Percentiles rank a stretch among this genome's conserved stretches.
Evolutionary conservation across 345 rosid genomes (phyloP).

Genomic region (Stellera chamaejasme): DNA sequence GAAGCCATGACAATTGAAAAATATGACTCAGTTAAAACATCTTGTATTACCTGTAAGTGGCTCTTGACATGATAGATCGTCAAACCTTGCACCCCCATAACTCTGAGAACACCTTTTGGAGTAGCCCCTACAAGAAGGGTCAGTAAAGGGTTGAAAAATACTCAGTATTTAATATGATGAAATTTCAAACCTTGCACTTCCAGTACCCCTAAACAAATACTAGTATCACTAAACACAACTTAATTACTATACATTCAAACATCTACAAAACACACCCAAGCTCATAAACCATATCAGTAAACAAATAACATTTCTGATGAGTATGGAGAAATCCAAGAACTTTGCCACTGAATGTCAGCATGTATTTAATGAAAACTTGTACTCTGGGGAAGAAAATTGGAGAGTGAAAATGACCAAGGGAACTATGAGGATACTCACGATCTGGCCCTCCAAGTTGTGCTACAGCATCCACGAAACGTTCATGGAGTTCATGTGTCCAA

Average conservation of each 20-base stretch:
- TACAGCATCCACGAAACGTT: slow-evolving; percentile 98
- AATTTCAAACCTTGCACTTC: not conserved
- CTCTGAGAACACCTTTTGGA: slow-evolving; percentile 97
- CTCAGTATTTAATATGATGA: not conserved
- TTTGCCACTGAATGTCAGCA: no score
- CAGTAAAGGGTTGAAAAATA: not conserved
- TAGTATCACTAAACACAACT: no score
- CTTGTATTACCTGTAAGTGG: slow-evolving; percentile 71
- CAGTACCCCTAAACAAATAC: no score
- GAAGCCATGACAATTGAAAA: slow-evolving; percentile 4
- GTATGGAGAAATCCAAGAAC: no score
- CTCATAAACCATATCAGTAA: no score
- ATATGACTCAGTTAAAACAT: not conserved
- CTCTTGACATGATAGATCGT: slow-evolving; percentile 99
- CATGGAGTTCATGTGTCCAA: slow-evolving; percentile 99
- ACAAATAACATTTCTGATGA: no score
- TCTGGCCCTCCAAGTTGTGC: slow-evolving; percentile 99
- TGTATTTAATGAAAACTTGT: no score
- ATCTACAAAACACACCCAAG: no score
- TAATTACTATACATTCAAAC: no score
- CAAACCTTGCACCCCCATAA: slow-evolving; percentile 95
- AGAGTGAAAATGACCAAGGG: not conserved
- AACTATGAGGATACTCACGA: slow-evolving; percentile 45
- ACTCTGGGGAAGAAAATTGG: not conserved
- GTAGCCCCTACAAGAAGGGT: slow-evolving; percentile 64